Conservation (phyloP, 2,329 filamentous ascomycete species). For the Calonectria hawksworthii region DNA sequence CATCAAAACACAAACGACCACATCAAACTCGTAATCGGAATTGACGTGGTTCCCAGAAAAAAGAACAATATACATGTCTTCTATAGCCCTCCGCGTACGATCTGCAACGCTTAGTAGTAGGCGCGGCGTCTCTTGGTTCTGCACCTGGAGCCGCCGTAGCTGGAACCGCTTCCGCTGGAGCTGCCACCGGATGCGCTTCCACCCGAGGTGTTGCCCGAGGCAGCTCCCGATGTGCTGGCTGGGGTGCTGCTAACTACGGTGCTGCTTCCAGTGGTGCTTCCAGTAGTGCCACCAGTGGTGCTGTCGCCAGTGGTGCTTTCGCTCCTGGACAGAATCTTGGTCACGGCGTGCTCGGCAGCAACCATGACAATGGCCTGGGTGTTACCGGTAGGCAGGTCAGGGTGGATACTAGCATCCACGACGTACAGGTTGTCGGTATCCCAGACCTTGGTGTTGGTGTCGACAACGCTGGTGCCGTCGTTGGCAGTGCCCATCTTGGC, state of each 20-base stretch:
- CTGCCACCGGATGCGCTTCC: neutral
- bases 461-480: slow-evolving; percentile 72
- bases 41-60: neutral
- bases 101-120: neutral
- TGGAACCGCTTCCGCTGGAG: neutral
- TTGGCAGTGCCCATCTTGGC: slow-evolving; percentile 71
- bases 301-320: neutral
- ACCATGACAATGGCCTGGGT: slow-evolving; percentile 76
- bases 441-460: slow-evolving; percentile 74
- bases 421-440: slow-evolving; percentile 78
- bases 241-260: neutral
- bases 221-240: neutral
- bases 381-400: slow-evolving; percentile 78
- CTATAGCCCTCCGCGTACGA: neutral
- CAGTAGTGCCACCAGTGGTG: neutral
- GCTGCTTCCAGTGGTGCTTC: neutral
- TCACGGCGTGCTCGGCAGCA: slow-evolving; percentile 71
- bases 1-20: neutral
- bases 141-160: neutral
- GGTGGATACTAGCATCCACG: slow-evolving; percentile 78
- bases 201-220: neutral
- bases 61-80: neutral
- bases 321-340: slow-evolving; percentile 34
- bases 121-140: neutral
- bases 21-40: neutral